Evolutionary conservation across 1,284 basidiomycete genomes (phyloP).

Genomic region (Sporisorium sorghi): DNA sequence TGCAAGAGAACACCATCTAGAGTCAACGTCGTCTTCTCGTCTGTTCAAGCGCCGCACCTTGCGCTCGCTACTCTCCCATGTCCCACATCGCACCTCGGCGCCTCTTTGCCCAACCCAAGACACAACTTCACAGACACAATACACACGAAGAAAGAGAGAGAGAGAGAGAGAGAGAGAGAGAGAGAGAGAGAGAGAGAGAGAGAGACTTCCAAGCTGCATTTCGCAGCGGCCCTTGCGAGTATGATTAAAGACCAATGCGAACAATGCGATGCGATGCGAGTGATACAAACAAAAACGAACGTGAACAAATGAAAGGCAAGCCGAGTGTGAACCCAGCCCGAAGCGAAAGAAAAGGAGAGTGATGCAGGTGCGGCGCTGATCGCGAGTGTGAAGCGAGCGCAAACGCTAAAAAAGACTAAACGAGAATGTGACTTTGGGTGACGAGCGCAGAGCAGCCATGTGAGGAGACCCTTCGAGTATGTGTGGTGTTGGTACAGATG

Average conservation of each 20-base stretch:
- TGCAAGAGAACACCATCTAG: no score
- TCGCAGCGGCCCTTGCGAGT: conserved; percentile 9
- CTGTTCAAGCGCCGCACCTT: no score
- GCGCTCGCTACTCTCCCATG: no score
- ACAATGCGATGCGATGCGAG: conserved; percentile 7
- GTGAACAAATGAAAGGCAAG: neutral
- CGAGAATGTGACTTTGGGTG: conserved; percentile 1
- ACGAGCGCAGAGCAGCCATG: conserved; percentile 3
- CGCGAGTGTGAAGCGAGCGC: conserved; percentile 2
- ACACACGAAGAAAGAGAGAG: no score
- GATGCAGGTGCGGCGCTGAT: neutral
- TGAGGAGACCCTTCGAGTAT: conserved; percentile 32
- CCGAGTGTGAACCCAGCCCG: neutral
- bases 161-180: no score
- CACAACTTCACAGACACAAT: neutral
- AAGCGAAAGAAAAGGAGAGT: neutral
- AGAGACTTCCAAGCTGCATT: conserved; percentile 7
- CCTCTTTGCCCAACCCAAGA: no score
- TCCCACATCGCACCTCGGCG: no score
- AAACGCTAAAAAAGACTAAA: neutral
- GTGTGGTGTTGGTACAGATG: conserved; percentile 33
- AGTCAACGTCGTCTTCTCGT: no score
- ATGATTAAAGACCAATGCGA: conserved; percentile 10
- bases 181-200: no score
- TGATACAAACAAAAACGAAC: neutral